These are phyloP conservation scores for Phialemonium atrogriseum DNA, from an alignment of 2,329 filamentous ascomycete genomes.

Conservation along the genomic window DNA sequence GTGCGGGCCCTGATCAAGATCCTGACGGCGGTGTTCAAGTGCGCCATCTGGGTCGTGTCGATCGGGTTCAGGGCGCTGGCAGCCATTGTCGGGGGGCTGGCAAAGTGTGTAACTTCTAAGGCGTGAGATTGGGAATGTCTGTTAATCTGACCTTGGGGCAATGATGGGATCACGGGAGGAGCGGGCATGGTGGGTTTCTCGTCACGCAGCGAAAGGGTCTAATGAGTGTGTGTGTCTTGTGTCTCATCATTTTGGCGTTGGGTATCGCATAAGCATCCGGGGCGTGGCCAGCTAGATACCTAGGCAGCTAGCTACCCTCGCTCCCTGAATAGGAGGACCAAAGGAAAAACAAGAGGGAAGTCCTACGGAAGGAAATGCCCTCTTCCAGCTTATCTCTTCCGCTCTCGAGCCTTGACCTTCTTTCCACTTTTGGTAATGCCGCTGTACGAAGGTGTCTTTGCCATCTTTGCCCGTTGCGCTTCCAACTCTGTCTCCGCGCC, in stretches of 20 bases:
- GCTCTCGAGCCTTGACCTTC: constrained; percentile 54
- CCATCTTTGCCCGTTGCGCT: constrained; percentile 54
- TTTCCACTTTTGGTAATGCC: constrained; percentile 51
- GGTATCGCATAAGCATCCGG: constrained; percentile 14
- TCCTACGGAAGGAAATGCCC: too few species aligned
- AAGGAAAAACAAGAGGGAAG: constrained; percentile 8
- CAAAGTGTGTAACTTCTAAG: constrained; percentile 38
- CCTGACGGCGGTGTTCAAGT: constrained; percentile 46
- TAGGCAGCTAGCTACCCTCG: background rate
- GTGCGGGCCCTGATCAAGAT: constrained; percentile 41
- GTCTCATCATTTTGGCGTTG: constrained; percentile 5
- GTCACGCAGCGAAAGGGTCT: constrained; percentile 1
- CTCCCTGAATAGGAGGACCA: constrained; percentile 1
- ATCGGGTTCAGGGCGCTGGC: constrained; percentile 44
- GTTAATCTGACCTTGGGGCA: too few species aligned
- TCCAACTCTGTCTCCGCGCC: constrained; percentile 49
- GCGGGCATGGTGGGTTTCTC: constrained; percentile 3
- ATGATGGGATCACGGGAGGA: too few species aligned
- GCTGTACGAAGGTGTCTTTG: constrained; percentile 54
- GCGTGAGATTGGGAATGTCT: constrained; percentile 22
- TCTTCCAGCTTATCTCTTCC: constrained; percentile 56
- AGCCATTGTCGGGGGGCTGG: constrained; percentile 40
- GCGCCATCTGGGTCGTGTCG: constrained; percentile 49
- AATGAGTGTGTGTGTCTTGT: background rate
- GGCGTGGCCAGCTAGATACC: constrained; percentile 12